Conservation (phyloP, 192 early-diverging fungal species). For the Coemansia erecta region DNA sequence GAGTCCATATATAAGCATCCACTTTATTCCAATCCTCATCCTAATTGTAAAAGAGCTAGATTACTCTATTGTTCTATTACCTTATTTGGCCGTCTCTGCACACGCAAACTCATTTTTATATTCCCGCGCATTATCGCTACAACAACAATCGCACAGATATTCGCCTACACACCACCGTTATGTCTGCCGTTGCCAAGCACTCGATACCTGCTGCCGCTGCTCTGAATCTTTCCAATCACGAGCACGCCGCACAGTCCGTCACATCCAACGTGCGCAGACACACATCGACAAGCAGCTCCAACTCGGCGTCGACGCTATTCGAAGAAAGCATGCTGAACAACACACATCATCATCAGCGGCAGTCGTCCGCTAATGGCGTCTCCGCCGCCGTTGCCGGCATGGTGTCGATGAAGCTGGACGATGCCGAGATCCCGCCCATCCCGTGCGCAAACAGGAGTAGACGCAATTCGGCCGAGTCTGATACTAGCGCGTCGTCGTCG, state of each 20-base stretch:
- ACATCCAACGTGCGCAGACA: conserved; percentile 34
- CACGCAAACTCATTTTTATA: not conserved
- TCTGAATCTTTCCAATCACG: conserved; percentile 3
- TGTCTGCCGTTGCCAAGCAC: conserved; percentile 2
- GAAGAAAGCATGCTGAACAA: not conserved
- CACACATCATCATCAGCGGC: not conserved
- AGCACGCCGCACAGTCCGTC: not conserved
- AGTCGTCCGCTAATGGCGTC: conserved; percentile 1
- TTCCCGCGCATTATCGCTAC: not conserved
- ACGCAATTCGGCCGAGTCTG: conserved; percentile 4
- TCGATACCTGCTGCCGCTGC: conserved; percentile 1
- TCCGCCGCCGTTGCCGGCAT: conserved; percentile 14
- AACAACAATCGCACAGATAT: not conserved
- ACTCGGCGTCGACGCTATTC: not conserved
- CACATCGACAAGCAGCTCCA: conserved; percentile 38
- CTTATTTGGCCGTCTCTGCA: conserved; percentile 3
- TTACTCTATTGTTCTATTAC: not conserved
- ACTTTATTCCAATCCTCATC: not conserved
- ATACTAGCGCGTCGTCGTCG: conserved; percentile 16
- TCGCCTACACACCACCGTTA: not conserved
- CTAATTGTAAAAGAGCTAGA: too few relatives aligned
- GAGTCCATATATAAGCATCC: too few relatives aligned
- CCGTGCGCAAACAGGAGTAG: conserved; percentile 1
- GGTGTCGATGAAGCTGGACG: conserved; percentile 13
- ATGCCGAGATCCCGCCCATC: not conserved